Percentiles rank a stretch among this genome's conserved stretches.
These are phyloP conservation scores for Vitis rupestris DNA, from an alignment of 164 flowering plant species.

Conservation along the genomic window DNA sequence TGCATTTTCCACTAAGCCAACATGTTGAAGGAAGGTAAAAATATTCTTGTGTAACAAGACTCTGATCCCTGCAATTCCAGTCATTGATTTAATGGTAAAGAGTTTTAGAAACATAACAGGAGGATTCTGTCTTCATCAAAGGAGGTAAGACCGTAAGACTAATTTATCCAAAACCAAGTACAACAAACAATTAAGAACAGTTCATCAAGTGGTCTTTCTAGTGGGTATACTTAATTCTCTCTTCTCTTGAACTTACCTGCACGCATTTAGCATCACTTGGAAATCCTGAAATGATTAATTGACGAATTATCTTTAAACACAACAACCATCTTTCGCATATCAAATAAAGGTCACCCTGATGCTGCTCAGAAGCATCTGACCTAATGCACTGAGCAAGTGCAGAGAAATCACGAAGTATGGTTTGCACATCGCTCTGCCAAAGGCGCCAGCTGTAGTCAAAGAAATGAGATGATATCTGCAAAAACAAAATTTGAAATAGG, in stretches of 20 bases:
- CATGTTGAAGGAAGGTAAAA: background rate
- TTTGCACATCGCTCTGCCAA: slow-evolving; percentile 87
- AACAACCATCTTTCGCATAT: slow-evolving; percentile 91
- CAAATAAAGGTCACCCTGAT: slow-evolving; percentile 67
- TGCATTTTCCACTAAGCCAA: background rate
- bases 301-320: slow-evolving; percentile 78
- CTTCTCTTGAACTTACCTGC: slow-evolving; percentile 47
- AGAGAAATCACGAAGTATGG: slow-evolving; percentile 64
- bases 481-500: background rate
- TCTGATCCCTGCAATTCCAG: too few species aligned
- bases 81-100: too few species aligned
- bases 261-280: slow-evolving; percentile 74
- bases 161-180: background rate
- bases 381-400: slow-evolving; percentile 43
- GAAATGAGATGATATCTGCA: slow-evolving; percentile 88
- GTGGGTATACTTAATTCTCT: too few species aligned
- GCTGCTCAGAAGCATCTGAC: slow-evolving; percentile 42
- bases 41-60: too few species aligned
- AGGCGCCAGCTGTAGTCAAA: slow-evolving; percentile 88
- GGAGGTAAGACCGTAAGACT: too few species aligned
- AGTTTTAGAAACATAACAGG: too few species aligned
- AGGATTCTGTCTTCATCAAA: too few species aligned
- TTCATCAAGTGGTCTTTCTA: too few species aligned
- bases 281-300: slow-evolving; percentile 75
- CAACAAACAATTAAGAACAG: background rate